phyloP scores from a whole-genome alignment of 345 rosid species.

The Geranium brycei region DNA sequence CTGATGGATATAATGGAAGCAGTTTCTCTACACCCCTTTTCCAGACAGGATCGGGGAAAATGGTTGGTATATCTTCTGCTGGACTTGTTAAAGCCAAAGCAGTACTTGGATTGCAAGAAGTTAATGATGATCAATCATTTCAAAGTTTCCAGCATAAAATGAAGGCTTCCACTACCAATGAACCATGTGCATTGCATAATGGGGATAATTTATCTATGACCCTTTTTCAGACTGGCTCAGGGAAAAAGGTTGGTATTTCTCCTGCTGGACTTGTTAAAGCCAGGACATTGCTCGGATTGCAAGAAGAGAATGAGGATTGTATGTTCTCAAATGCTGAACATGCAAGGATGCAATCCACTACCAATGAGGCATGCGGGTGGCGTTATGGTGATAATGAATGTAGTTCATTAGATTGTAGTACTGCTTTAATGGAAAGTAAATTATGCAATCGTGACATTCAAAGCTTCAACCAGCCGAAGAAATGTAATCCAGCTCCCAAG shows the following conservation, averaged over 20 bases:
- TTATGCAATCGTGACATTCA: constrained; percentile 13
- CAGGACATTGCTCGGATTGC: neutral
- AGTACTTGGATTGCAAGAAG: neutral
- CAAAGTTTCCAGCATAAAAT: neutral
- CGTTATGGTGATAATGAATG: neutral
- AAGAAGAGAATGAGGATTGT: neutral
- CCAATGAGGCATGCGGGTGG: neutral
- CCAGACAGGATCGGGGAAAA: neutral
- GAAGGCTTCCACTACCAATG: neutral
- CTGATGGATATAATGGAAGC: constrained; percentile 3
- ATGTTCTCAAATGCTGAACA: neutral
- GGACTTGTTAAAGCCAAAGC: neutral
- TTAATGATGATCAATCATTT: neutral
- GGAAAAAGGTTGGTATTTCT: neutral
- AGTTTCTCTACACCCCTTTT: neutral
- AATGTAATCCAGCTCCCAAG: constrained; percentile 21
- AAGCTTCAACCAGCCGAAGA: constrained; percentile 17
- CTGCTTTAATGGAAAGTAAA: constrained; percentile 20
- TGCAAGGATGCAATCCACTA: neutral
- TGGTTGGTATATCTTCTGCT: neutral
- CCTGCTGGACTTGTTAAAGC: neutral
- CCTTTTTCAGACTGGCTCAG: neutral
- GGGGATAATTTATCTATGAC: neutral
- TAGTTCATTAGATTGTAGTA: constrained; percentile 14
- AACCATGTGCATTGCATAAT: neutral